Evolutionary conservation across 129 eudicot genomes (phyloP).

Genomic region (carrot (Daucus carota)): DNA sequence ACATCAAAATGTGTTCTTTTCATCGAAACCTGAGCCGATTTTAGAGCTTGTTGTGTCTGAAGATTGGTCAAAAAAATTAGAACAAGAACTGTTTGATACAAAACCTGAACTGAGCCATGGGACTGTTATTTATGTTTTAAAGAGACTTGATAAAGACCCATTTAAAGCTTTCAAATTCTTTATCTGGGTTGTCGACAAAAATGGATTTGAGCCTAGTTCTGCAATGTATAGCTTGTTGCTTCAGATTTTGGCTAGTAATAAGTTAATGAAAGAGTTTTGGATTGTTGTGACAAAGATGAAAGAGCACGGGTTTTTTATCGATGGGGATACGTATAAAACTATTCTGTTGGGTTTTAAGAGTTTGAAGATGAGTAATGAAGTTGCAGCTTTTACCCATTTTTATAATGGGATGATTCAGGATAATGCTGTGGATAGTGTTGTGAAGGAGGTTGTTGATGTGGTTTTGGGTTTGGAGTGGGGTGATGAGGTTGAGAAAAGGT

Average conservation of each 20-base stretch:
- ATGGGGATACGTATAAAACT: slow-evolving; percentile 42
- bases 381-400: slow-evolving; percentile 34
- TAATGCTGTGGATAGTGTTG: slow-evolving; percentile 37
- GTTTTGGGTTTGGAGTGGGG: slow-evolving; percentile 44
- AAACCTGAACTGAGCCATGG: slow-evolving; percentile 50
- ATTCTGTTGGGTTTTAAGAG: slow-evolving; percentile 29
- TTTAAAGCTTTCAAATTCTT: slow-evolving; percentile 61
- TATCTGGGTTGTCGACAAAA: slow-evolving; percentile 40
- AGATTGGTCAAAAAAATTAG: slow-evolving; percentile 48
- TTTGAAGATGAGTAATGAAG: slow-evolving; percentile 42
- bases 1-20: slow-evolving; percentile 32
- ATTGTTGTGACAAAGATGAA: slow-evolving; percentile 53
- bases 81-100: slow-evolving; percentile 27
- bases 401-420: slow-evolving; percentile 42
- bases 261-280: slow-evolving; percentile 65
- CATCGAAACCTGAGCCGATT: slow-evolving; percentile 49
- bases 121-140: slow-evolving; percentile 55
- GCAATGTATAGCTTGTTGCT: slow-evolving; percentile 55
- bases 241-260: slow-evolving; percentile 46
- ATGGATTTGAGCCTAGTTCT: slow-evolving; percentile 67
- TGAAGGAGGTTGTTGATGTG: slow-evolving; percentile 41
- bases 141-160: slow-evolving; percentile 56
- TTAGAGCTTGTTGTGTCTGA: slow-evolving; percentile 39
- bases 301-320: slow-evolving; percentile 60
- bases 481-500: slow-evolving; percentile 44